These are phyloP conservation scores for Davidsoniella eucalypti DNA, from an alignment of 2,329 filamentous ascomycete species.

Conservation along the genomic window DNA sequence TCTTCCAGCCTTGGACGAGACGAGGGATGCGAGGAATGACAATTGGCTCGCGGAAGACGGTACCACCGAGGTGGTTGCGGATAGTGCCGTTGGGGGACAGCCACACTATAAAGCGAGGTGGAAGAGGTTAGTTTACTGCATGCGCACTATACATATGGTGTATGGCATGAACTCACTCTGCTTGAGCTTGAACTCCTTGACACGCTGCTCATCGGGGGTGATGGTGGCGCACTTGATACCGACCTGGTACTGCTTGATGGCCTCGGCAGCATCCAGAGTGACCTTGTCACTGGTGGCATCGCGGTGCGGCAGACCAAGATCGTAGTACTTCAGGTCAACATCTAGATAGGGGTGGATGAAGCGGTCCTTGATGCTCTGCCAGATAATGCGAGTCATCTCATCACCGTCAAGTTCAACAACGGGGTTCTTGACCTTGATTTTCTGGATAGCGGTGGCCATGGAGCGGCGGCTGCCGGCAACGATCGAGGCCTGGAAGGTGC, in stretches of 20 bases:
- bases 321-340: constrained; percentile 97
- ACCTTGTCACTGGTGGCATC: constrained; percentile 95
- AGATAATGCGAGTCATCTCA: constrained; percentile 98
- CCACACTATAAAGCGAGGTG: constrained; percentile 52
- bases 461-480: constrained; percentile 20
- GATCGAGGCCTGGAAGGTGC: constrained; percentile 13
- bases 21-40: constrained; percentile 87
- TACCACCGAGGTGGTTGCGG: constrained; percentile 64
- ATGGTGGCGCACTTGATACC: constrained; percentile 99
- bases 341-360: constrained; percentile 94
- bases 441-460: constrained; percentile 43
- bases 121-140: neutral
- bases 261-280: constrained; percentile 85
- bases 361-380: constrained; percentile 98
- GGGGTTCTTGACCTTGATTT: constrained; percentile 99
- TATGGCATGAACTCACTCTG: constrained; percentile 48
- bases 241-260: constrained; percentile 97
- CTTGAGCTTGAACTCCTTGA: constrained; percentile 97
- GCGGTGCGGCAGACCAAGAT: constrained; percentile 82
- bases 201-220: constrained; percentile 89
- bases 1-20: constrained; percentile 92
- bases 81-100: constrained; percentile 90
- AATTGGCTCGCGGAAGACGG: constrained; percentile 97
- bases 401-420: constrained; percentile 93
- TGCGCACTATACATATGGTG: neutral